These are phyloP conservation scores for Sugiyamaella paludigena DNA, from an alignment of 1,139 yeast genomes.

Conservation along the genomic window DNA sequence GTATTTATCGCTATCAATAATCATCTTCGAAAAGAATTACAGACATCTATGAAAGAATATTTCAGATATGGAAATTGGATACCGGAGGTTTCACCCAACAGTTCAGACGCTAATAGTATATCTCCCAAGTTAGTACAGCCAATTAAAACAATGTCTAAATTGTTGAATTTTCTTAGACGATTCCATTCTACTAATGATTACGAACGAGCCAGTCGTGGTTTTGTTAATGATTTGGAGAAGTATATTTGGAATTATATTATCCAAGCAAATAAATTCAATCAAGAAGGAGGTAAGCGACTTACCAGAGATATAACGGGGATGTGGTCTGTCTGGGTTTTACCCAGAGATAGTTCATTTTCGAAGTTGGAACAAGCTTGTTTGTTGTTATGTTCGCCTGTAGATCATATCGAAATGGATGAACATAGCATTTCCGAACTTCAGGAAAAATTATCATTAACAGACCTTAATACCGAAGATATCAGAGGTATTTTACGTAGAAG, in stretches of 20 bases:
- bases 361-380: conserved; percentile 25
- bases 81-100: conserved; percentile 3
- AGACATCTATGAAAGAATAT: conserved; percentile 51
- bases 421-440: conserved; percentile 4
- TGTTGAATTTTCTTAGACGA: conserved; percentile 40
- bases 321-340: conserved; percentile 35
- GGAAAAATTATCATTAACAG: conserved; percentile 10
- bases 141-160: conserved; percentile 40
- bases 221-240: conserved; percentile 49
- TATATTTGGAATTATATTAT: conserved; percentile 58
- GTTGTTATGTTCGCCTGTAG: conserved; percentile 11
- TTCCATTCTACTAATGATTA: conserved; percentile 36
- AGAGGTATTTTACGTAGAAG: conserved; percentile 18
- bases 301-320: conserved; percentile 51
- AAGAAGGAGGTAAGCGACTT: conserved; percentile 57
- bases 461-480: conserved; percentile 22
- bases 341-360: conserved; percentile 30
- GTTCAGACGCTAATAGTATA: conserved; percentile 18
- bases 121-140: conserved; percentile 43
- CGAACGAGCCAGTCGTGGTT: conserved; percentile 30
- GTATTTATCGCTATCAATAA: conserved; percentile 44
- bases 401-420: not conserved
- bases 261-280: conserved; percentile 61
- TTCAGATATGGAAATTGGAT: conserved; percentile 41
- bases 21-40: conserved; percentile 53